A percentile compares a stretch with the other conserved stretches of the same genome.
phyloP scores from a whole-genome alignment of 257 asterid species.

The Penstemon davidsonii region DNA sequence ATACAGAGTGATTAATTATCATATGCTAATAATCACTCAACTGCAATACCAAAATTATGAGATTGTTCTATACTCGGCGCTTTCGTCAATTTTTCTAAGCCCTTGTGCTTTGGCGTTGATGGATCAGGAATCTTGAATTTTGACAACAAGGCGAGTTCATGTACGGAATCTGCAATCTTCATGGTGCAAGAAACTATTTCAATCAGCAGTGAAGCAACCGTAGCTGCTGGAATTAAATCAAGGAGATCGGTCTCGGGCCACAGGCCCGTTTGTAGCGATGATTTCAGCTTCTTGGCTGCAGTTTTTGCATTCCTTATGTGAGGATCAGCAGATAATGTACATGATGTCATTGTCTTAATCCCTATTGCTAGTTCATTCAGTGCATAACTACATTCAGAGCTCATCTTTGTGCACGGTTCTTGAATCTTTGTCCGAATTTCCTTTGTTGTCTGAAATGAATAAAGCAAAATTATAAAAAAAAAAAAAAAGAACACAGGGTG shows the following conservation, averaged over 20 bases:
- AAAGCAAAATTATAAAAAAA: background rate
- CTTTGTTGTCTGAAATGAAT: conserved; percentile 35
- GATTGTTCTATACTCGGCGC: conserved; percentile 41
- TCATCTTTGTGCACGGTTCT: conserved; percentile 46
- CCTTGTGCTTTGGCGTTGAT: conserved; percentile 9
- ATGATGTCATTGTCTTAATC: conserved; percentile 43
- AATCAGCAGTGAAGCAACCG: conserved; percentile 50
- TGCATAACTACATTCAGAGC: conserved; percentile 45
- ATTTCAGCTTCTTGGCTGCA: conserved; percentile 36
- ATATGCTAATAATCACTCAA: conserved; percentile 29
- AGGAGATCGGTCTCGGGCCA: conserved; percentile 42
- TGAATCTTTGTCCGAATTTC: conserved; percentile 36
- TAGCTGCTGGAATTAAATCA: conserved; percentile 35
- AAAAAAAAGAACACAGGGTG: no score
- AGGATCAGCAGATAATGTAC: conserved; percentile 22
- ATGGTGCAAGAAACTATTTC: conserved; percentile 46
- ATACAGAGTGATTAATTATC: no score
- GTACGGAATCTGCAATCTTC: conserved; percentile 47
- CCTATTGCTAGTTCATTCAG: conserved; percentile 44
- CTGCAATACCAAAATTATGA: conserved; percentile 33
- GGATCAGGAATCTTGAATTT: conserved; percentile 47
- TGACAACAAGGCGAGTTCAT: conserved; percentile 46
- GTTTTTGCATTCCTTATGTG: conserved; percentile 36
- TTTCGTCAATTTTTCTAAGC: conserved; percentile 28
- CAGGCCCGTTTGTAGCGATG: conserved; percentile 23